phyloP scores from a whole-genome alignment of 768 basidiomycete genomes.

The Tulasnella sp. region DNA sequence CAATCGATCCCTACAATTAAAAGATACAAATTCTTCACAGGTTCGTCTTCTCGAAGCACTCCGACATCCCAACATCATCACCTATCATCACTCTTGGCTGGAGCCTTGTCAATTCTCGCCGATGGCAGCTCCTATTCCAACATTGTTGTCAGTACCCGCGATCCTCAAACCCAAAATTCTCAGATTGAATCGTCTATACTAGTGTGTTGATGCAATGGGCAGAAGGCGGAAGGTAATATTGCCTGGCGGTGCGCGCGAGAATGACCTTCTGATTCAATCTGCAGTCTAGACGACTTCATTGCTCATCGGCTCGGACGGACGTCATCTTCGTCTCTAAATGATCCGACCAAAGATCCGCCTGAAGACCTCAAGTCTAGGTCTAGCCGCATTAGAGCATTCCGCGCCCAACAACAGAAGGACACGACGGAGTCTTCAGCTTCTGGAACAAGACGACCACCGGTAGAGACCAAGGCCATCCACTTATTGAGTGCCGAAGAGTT shows the following conservation, averaged over 20 bases:
- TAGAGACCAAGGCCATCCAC: constrained; percentile 48
- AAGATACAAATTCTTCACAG: constrained; percentile 26
- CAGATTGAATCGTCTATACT: not conserved
- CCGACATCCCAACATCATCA: constrained; percentile 87
- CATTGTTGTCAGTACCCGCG: constrained; percentile 57
- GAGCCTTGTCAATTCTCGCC: constrained; percentile 76
- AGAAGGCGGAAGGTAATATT: constrained; percentile 48
- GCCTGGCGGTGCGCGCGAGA: not conserved
- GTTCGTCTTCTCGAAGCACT: constrained; percentile 78
- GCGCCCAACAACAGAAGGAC: constrained; percentile 49
- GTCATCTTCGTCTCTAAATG: constrained; percentile 16
- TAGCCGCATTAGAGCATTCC: constrained; percentile 66
- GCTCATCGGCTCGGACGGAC: constrained; percentile 58
- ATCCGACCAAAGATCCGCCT: not conserved
- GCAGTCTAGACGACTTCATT: constrained; percentile 60
- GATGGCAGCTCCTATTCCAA: constrained; percentile 81
- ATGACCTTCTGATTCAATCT: not conserved
- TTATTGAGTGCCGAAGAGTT: constrained; percentile 79
- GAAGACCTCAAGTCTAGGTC: constrained; percentile 45
- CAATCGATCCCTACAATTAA: no score
- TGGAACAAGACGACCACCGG: constrained; percentile 19
- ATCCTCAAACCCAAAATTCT: not conserved
- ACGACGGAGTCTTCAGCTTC: constrained; percentile 30
- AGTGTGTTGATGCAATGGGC: constrained; percentile 93
- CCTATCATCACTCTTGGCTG: constrained; percentile 93